phyloP scores from a whole-genome alignment of 1,284 basidiomycete genomes.

The Spongiforma sp. region DNA sequence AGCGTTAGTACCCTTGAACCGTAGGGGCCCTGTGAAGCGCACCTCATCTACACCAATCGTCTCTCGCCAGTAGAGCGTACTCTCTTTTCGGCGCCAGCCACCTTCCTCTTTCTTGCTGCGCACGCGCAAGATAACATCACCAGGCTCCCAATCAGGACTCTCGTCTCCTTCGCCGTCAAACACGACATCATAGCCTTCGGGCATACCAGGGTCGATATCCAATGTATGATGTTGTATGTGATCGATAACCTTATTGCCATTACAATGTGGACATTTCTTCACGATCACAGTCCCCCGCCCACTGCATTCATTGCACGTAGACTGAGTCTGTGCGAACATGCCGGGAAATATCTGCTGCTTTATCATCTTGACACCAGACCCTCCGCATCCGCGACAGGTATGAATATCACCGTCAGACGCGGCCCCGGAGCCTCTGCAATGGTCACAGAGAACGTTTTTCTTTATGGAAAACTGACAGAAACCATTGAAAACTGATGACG shows the following conservation, averaged over 20 bases:
- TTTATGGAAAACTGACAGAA: conserved; percentile 82
- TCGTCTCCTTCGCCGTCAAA: conserved; percentile 96
- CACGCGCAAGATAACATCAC: conserved; percentile 87
- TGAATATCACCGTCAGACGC: conserved; percentile 87
- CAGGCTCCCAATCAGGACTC: conserved; percentile 90
- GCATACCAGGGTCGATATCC: conserved; percentile 86
- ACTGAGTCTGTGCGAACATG: conserved; percentile 88
- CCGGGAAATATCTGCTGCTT: conserved; percentile 96
- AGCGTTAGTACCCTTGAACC: conserved; percentile 1
- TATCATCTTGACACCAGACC: conserved; percentile 83
- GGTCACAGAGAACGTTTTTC: conserved; percentile 89
- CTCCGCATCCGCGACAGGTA: conserved; percentile 79
- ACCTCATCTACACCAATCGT: conserved; percentile 91
- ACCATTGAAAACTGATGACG: conserved; percentile 9
- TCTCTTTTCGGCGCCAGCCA: conserved; percentile 87
- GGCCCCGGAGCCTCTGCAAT: conserved; percentile 92
- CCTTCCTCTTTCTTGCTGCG: conserved; percentile 77
- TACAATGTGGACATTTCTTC: conserved; percentile 80
- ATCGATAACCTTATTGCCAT: conserved; percentile 83
- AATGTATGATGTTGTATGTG: conserved; percentile 83
- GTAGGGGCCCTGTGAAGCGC: conserved; percentile 28
- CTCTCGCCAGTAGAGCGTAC: conserved; percentile 88
- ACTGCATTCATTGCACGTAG: conserved; percentile 78
- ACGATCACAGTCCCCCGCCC: conserved; percentile 84
- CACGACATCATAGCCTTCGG: conserved; percentile 89